Evolutionary conservation across 192 early-diverging fungal species (phyloP).

Genomic region (Coemansia sp.): DNA sequence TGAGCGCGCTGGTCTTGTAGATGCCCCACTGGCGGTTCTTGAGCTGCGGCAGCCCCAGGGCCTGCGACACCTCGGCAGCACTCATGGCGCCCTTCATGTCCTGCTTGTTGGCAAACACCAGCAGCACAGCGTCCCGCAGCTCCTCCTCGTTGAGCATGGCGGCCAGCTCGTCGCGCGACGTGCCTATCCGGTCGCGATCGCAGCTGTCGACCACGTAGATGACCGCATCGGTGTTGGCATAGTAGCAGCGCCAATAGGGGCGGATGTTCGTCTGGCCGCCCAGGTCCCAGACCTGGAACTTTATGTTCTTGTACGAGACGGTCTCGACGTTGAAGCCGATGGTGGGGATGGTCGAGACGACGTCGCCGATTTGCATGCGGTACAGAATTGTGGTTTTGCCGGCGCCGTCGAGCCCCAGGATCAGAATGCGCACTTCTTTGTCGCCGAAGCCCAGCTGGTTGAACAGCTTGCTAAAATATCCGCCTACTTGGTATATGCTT

Average conservation of each 20-base stretch:
- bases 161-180: conserved; percentile 83
- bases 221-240: conserved; percentile 97
- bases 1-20: conserved; percentile 89
- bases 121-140: conserved; percentile 76
- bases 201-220: conserved; percentile 96
- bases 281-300: conserved; percentile 98
- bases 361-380: conserved; percentile 92
- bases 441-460: conserved; percentile 75
- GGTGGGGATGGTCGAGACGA: conserved; percentile 95
- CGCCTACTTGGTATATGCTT: no score
- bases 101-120: conserved; percentile 99
- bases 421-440: conserved; percentile 94
- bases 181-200: conserved; percentile 84
- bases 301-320: conserved; percentile 94
- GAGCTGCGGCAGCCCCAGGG: conserved; percentile 74
- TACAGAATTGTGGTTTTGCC: conserved; percentile 98
- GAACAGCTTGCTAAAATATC: conserved; percentile 39
- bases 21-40: conserved; percentile 93
- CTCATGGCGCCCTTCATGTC: conserved; percentile 93
- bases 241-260: conserved; percentile 99
- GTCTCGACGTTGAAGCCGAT: conserved; percentile 90
- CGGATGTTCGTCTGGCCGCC: conserved; percentile 87
- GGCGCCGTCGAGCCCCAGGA: conserved; percentile 93
- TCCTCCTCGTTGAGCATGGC: conserved; percentile 96
- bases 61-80: conserved; percentile 82